These are phyloP conservation scores for Begonia loranthoides DNA, from an alignment of 306 rosid genomes.

Conservation along the genomic window DNA sequence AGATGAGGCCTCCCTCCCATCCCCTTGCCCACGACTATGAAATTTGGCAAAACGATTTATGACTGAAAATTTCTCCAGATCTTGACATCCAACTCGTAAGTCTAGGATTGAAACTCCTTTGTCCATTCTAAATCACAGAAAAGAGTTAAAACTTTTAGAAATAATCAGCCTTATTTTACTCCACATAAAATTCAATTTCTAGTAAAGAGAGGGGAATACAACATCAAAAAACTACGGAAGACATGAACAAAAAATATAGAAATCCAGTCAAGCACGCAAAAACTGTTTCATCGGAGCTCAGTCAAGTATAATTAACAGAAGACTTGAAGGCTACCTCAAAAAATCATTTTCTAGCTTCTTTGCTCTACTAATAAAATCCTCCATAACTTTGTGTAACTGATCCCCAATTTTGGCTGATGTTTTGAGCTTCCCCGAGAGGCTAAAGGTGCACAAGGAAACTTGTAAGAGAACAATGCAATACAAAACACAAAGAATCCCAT, in stretches of 20 bases:
- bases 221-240: too few relatives aligned
- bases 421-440: conserved; percentile 40
- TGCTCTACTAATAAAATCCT: conserved; percentile 38
- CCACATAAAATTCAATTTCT: too few relatives aligned
- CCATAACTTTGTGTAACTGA: conserved; percentile 42
- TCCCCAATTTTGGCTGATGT: conserved; percentile 25
- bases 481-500: background rate
- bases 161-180: too few relatives aligned
- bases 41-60: conserved; percentile 92
- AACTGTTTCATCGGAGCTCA: too few relatives aligned
- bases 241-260: too few relatives aligned
- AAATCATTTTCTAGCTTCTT: conserved; percentile 68
- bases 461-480: conserved; percentile 1
- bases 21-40: conserved; percentile 73
- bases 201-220: too few relatives aligned
- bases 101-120: conserved; percentile 67
- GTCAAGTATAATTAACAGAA: too few relatives aligned
- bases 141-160: too few relatives aligned
- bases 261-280: too few relatives aligned
- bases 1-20: conserved; percentile 56
- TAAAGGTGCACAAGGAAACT: conserved; percentile 11
- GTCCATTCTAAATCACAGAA: conserved; percentile 49
- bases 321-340: conserved; percentile 37
- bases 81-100: conserved; percentile 83
- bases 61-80: conserved; percentile 81